Conservation (phyloP, 768 basidiomycete genomes). For the Agaricus subrufescens region DNA sequence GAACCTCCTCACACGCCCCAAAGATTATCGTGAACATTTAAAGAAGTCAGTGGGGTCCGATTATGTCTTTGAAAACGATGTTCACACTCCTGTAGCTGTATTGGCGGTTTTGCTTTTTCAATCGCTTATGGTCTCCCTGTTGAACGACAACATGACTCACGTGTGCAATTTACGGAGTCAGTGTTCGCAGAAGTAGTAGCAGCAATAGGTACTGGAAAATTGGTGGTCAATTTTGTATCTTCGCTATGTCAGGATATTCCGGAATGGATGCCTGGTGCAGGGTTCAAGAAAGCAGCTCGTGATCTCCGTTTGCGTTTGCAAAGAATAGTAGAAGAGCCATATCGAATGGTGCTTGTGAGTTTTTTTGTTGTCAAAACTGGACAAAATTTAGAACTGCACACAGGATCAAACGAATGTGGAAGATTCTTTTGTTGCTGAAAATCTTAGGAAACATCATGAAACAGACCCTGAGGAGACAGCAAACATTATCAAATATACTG, state of each 20-base stretch:
- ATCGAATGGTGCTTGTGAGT: neutral
- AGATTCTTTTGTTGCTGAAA: neutral
- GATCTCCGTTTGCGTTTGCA: neutral
- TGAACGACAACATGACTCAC: neutral
- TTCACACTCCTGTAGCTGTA: neutral
- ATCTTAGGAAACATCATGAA: neutral
- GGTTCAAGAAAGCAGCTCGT: constrained; percentile 1
- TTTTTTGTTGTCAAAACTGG: neutral
- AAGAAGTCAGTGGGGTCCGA: neutral
- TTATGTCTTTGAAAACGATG: too few relatives aligned
- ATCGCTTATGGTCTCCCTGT: constrained; percentile 7
- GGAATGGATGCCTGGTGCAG: constrained; percentile 10
- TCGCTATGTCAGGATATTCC: constrained; percentile 2
- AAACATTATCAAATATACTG: neutral
- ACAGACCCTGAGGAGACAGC: neutral
- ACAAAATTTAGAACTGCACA: neutral
- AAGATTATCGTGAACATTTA: neutral
- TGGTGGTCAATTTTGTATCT: constrained; percentile 7
- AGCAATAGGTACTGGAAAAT: neutral
- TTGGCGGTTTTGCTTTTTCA: neutral
- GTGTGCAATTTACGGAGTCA: neutral
- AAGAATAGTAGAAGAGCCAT: neutral
- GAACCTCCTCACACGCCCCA: neutral
- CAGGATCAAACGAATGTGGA: neutral
- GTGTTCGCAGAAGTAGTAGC: neutral